A percentile compares a stretch with the other conserved stretches of the same genome.
phyloP scores from a whole-genome alignment of 116 monocot species.

The Posidonia oceanica region DNA sequence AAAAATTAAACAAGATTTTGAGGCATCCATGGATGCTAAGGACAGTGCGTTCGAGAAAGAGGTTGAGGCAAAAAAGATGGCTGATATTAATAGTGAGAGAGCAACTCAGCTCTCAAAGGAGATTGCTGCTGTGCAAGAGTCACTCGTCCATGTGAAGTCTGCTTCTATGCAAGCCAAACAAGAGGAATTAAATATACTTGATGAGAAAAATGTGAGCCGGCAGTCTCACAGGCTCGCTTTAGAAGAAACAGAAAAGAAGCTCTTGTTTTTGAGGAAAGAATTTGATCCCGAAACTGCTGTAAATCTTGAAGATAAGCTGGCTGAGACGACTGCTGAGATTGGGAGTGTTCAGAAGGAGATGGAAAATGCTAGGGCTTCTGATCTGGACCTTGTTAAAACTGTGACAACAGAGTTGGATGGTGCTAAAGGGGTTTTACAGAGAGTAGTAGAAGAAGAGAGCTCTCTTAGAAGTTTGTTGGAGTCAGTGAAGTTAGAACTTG shows the following conservation, averaged over 20 bases:
- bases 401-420: slow-evolving; percentile 47
- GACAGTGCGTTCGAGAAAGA: slow-evolving; percentile 42
- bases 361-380: slow-evolving; percentile 28
- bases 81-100: slow-evolving; percentile 32
- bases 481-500: slow-evolving; percentile 47
- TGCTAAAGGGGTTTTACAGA: slow-evolving; percentile 57
- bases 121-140: slow-evolving; percentile 43
- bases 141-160: slow-evolving; percentile 47
- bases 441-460: slow-evolving; percentile 59
- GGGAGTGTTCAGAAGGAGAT: slow-evolving; percentile 32
- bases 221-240: slow-evolving; percentile 25
- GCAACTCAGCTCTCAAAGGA: slow-evolving; percentile 41
- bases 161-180: slow-evolving; percentile 50
- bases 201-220: slow-evolving; percentile 32
- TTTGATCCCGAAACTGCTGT: slow-evolving; percentile 34
- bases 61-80: slow-evolving; percentile 31
- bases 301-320: slow-evolving; percentile 45
- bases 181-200: slow-evolving; percentile 31
- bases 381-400: slow-evolving; percentile 29
- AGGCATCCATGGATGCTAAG: slow-evolving; percentile 37
- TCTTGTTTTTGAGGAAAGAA: slow-evolving; percentile 40
- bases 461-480: slow-evolving; percentile 40
- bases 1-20: slow-evolving; percentile 52
- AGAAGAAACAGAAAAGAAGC: slow-evolving; percentile 39
- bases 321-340: slow-evolving; percentile 31